These are phyloP conservation scores for Acanthamoeba royreba DNA, from an alignment of 208 protist genomes.

Conservation along the genomic window DNA sequence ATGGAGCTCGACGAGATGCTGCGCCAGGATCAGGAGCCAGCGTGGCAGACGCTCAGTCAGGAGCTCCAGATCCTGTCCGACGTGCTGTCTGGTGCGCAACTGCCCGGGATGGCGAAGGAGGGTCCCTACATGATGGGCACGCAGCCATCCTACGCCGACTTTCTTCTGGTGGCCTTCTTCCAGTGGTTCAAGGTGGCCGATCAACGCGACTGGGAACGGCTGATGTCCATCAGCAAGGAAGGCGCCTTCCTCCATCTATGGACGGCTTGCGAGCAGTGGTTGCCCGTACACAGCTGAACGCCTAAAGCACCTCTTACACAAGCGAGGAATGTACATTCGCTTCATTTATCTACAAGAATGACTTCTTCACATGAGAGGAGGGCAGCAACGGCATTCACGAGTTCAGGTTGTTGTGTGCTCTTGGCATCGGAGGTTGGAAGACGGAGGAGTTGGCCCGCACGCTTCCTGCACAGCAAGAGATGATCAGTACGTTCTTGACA, in stretches of 20 bases:
- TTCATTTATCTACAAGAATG: no score
- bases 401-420: no score
- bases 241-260: neutral
- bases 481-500: no score
- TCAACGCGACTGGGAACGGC: neutral
- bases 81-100: neutral
- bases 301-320: no score
- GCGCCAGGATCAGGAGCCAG: neutral
- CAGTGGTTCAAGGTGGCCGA: neutral
- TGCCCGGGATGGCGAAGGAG: neutral
- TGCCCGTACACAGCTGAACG: neutral
- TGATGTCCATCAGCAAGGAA: neutral
- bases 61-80: neutral
- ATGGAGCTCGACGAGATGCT: neutral
- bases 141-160: neutral
- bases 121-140: neutral
- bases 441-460: no score
- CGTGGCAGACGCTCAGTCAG: neutral
- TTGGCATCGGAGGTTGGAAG: no score
- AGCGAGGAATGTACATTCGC: no score
- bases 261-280: neutral
- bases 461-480: no score
- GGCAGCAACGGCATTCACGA: no score
- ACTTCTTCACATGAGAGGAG: no score
- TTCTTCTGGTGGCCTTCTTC: neutral